Percentiles rank a stretch among this genome's conserved stretches.
phyloP scores from a whole-genome alignment of 495 filamentous ascomycete species.

The Podospora bellae-mahoneyi region DNA sequence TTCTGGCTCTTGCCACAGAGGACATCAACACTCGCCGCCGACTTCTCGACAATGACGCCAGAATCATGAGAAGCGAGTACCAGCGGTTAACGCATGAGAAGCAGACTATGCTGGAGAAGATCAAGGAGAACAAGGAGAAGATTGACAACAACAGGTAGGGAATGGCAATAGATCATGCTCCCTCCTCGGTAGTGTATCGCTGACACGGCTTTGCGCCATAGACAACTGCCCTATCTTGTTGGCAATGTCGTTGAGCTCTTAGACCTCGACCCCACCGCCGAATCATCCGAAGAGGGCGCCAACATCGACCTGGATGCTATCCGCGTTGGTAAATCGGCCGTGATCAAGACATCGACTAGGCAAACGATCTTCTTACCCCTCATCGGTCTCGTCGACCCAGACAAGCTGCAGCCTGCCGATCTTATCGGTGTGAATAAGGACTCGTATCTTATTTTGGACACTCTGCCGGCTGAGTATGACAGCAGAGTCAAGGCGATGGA shows the following conservation, averaged over 20 bases:
- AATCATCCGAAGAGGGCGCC: conserved; percentile 93
- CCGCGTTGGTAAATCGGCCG: conserved; percentile 93
- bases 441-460: conserved; percentile 97
- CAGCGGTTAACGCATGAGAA: conserved; percentile 94
- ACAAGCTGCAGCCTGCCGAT: conserved; percentile 88
- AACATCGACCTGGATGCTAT: conserved; percentile 98
- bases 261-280: conserved; percentile 92
- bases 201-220: conserved; percentile 36
- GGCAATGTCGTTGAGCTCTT: conserved; percentile 97
- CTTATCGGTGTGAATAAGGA: conserved; percentile 99
- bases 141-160: conserved; percentile 95
- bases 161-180: not conserved
- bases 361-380: conserved; percentile 99
- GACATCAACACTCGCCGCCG: conserved; percentile 86
- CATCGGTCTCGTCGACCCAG: conserved; percentile 93
- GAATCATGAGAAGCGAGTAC: conserved; percentile 97
- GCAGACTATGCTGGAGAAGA: conserved; percentile 91
- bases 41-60: conserved; percentile 91
- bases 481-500: conserved; percentile 99
- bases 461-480: conserved; percentile 97
- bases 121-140: conserved; percentile 98
- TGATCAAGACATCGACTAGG: conserved; percentile 99
- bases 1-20: conserved; percentile 81
- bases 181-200: conserved; percentile 8
- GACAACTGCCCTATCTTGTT: conserved; percentile 96